Conservation (phyloP, 805 yeast species). For the Metschnikowia lachancei region DNA sequence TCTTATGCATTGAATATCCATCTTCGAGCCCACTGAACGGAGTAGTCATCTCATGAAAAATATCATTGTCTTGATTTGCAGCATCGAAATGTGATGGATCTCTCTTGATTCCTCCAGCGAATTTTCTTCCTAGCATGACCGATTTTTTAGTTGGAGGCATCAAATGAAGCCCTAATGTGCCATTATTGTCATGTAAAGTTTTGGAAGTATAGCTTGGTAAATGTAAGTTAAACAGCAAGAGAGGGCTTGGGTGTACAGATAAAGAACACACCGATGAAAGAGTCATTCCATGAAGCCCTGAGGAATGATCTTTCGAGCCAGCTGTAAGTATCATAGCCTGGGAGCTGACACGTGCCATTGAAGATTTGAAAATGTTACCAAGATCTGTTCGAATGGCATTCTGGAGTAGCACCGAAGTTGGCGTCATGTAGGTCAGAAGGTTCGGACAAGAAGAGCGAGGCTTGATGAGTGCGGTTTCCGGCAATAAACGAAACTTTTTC, state of each 20-base stretch:
- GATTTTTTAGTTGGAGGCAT: conserved; percentile 59
- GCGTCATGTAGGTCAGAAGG: conserved; percentile 2
- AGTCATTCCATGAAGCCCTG: conserved; percentile 66
- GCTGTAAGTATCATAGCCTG: conserved; percentile 47
- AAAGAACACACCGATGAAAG: conserved; percentile 83
- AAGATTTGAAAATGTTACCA: conserved; percentile 22
- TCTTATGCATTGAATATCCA: conserved; percentile 20
- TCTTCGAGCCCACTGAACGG: conserved; percentile 49
- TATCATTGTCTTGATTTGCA: conserved; percentile 29
- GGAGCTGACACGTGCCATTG: conserved; percentile 39
- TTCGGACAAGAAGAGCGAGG: not conserved
- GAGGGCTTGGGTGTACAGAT: conserved; percentile 71
- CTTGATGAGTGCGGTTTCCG: not conserved
- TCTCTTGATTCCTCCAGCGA: conserved; percentile 54
- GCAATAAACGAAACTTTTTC: not conserved
- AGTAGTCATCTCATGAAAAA: conserved; percentile 45
- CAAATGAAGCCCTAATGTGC: conserved; percentile 67
- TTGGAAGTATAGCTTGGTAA: conserved; percentile 79
- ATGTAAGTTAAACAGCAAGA: conserved; percentile 82
- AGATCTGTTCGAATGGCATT: conserved; percentile 2
- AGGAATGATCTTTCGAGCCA: conserved; percentile 11
- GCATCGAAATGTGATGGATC: conserved; percentile 25
- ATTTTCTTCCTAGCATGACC: conserved; percentile 60
- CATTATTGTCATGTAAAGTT: conserved; percentile 52
- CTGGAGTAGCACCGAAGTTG: conserved; percentile 3